Evolutionary conservation across 495 filamentous ascomycete species (phyloP), one percentile per base, ranked within the genome.

Genomic region (Penicillium herquei): DNA sequence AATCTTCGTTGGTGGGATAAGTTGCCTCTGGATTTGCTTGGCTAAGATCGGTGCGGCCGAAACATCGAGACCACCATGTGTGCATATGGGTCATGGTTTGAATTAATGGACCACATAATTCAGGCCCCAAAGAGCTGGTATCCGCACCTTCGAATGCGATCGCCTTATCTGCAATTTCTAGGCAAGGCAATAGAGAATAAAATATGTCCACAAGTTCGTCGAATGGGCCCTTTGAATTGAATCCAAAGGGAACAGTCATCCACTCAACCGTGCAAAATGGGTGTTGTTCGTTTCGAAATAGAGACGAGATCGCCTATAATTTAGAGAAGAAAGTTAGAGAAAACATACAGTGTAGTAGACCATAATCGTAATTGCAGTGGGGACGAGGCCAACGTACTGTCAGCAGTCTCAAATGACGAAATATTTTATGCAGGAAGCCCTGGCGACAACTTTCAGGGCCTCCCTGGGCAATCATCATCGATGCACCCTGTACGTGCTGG

Each of bases 341-440:
- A 37, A 37, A 37, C 7, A 37, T 9, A 3, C 34, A 26, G 8
- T 37, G 6, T 13, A 35, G 33, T 6, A 37, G 34, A 37, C 2
- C 21, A 26, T 2, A 26, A 7, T 37, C 2, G n/a, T n/a, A n/a
- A n/a, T 37, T 37, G 2, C 34, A 10, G 8, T 7, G 12, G 1
- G 7, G 32, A 17, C 3, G 4, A 13, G 2, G 2, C 17, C 32
- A n/a, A 37, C 57, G 32, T 41, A 60, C 57, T 7, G 46, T 43
- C 14, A 60, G 17, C n/a, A 60, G 57, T n/a, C 57, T 37, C 13
- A 60, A 21, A 44, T 60, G 57, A 39, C 57, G 48, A 34, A 60
- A 60, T 10, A 60, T 35, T 14, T 56, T 49, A 34, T 60, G 52
- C 31, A 49, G 33, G 32, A 60, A 56, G n/a, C 57, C 57, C 40